Evolutionary conservation across 2,329 filamentous ascomycete genomes (phyloP).

Genomic region (Fusarium virguliforme): DNA sequence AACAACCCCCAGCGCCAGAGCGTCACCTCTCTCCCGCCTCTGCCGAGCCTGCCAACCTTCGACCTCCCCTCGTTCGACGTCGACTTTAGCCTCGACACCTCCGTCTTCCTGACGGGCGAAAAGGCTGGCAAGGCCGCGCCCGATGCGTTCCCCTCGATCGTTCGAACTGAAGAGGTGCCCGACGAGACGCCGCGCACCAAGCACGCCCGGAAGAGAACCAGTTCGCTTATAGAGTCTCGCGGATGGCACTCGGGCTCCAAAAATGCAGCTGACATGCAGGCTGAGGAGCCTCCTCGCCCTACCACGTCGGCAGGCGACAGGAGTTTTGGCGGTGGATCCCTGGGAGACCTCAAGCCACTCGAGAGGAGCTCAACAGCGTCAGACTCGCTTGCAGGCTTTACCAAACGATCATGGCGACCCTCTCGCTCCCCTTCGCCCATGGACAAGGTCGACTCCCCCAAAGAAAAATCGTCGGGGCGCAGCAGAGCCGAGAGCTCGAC

Average conservation of each 20-base stretch:
- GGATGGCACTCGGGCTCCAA: constrained; percentile 69
- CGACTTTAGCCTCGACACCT: constrained; percentile 65
- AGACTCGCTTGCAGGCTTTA: constrained; percentile 66
- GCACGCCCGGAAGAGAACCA: constrained; percentile 58
- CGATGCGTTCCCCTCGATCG: constrained; percentile 35
- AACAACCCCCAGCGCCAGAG: constrained; percentile 42
- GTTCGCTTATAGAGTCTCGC: constrained; percentile 65
- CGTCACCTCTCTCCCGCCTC: constrained; percentile 32
- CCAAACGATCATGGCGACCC: constrained; percentile 68
- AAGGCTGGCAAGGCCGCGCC: constrained; percentile 34
- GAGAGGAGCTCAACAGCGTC: constrained; percentile 60
- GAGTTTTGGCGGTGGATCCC: constrained; percentile 39
- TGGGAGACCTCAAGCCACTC: constrained; percentile 49
- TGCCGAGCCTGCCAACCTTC: constrained; percentile 59
- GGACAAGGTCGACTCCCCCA: constrained; percentile 48
- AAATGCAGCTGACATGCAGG: constrained; percentile 53
- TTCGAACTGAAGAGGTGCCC: constrained; percentile 46
- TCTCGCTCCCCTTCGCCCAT: constrained; percentile 67
- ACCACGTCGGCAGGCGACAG: constrained; percentile 50
- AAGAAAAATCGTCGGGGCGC: constrained; percentile 47
- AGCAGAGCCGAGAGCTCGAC: constrained; percentile 47
- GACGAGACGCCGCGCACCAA: constrained; percentile 40
- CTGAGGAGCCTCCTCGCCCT: constrained; percentile 47
- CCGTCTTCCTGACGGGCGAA: constrained; percentile 58
- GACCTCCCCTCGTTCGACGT: constrained; percentile 70